phyloP scores from a whole-genome alignment of 306 rosid genomes.

The Quercus alba region DNA sequence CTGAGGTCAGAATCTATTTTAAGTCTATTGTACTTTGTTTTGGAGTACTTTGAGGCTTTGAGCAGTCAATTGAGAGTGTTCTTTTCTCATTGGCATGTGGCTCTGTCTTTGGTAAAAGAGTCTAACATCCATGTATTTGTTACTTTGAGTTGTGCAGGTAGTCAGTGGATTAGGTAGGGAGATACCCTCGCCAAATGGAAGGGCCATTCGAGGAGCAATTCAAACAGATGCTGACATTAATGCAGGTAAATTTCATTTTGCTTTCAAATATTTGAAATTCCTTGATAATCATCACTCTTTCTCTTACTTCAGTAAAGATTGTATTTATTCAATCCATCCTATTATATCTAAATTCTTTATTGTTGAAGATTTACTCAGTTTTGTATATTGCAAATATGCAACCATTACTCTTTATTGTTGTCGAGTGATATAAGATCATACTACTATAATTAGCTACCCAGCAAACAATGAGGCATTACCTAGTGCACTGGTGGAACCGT shows the following conservation, averaged over 20 bases:
- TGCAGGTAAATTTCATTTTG: conserved; percentile 47
- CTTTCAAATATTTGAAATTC: not conserved
- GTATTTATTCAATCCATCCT: not conserved
- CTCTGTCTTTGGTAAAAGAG: too few species aligned
- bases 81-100: not conserved
- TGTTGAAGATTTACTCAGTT: too few species aligned
- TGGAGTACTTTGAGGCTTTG: not conserved
- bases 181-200: conserved; percentile 90
- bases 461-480: not conserved
- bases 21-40: not conserved
- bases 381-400: not conserved
- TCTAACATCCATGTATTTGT: not conserved
- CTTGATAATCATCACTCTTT: not conserved
- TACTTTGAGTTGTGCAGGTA: conserved; percentile 56
- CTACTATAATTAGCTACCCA: not conserved
- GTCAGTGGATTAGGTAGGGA: conserved; percentile 94
- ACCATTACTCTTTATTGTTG: not conserved
- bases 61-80: not conserved
- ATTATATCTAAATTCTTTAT: too few species aligned
- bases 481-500: not conserved
- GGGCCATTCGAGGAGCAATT: conserved; percentile 86
- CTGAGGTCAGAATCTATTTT: not conserved
- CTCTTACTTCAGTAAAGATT: not conserved
- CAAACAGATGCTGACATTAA: conserved; percentile 93
- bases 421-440: not conserved